These are phyloP conservation scores for Bruguiera sexangula DNA, from an alignment of 345 rosid genomes.

Conservation along the genomic window DNA sequence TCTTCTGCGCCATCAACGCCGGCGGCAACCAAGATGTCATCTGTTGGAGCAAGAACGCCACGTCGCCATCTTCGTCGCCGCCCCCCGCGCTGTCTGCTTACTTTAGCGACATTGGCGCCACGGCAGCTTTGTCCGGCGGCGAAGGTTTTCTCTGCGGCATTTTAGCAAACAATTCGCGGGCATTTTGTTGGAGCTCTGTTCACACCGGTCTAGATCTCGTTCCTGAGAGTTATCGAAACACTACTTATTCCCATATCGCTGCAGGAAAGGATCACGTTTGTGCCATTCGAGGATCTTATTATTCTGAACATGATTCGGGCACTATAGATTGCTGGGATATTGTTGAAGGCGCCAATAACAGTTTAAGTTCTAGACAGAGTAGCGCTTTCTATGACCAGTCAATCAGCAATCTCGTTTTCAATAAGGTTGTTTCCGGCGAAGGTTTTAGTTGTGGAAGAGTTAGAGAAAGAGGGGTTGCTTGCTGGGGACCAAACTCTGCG, in stretches of 20 bases:
- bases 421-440: slow-evolving; percentile 66
- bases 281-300: slow-evolving; percentile 85
- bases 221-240: slow-evolving; percentile 46
- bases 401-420: slow-evolving; percentile 47
- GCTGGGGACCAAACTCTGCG: slow-evolving; percentile 75
- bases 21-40: slow-evolving; percentile 74
- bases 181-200: slow-evolving; percentile 59
- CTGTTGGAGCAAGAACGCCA: slow-evolving; percentile 71
- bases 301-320: slow-evolving; percentile 62
- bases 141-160: slow-evolving; percentile 80
- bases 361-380: slow-evolving; percentile 37
- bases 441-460: slow-evolving; percentile 84
- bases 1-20: slow-evolving; percentile 97
- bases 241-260: slow-evolving; percentile 70
- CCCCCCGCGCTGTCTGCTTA: slow-evolving; percentile 22
- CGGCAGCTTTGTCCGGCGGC: slow-evolving; percentile 75
- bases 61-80: slow-evolving; percentile 30
- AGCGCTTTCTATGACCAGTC: slow-evolving; percentile 40
- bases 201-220: slow-evolving; percentile 61
- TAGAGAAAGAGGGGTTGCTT: slow-evolving; percentile 63
- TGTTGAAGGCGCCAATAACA: slow-evolving; percentile 30
- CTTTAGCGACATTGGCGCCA: slow-evolving; percentile 38
- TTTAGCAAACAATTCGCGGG: slow-evolving; percentile 59
- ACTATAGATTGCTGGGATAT: slow-evolving; percentile 80
- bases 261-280: slow-evolving; percentile 81